Evolutionary conservation across 2,329 filamentous ascomycete genomes (phyloP).

Genomic region (Botryosphaeria agaves): DNA sequence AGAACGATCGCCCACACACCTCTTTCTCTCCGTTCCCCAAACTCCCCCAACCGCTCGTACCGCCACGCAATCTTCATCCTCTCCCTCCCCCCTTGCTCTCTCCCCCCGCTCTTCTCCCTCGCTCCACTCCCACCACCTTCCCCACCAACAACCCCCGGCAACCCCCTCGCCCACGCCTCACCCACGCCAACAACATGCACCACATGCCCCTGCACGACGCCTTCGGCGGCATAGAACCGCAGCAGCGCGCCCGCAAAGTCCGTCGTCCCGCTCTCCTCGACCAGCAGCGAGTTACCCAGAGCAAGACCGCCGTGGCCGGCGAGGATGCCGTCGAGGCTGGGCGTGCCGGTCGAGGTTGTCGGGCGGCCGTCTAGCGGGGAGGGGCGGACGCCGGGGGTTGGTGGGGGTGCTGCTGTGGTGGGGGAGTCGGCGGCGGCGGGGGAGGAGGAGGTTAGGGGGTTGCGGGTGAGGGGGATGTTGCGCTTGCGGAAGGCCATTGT

Average conservation of each 20-base stretch:
- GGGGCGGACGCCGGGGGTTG: constrained; percentile 47
- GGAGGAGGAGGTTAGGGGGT: constrained; percentile 7
- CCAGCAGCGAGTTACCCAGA: constrained; percentile 60
- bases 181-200: constrained; percentile 71
- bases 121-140: constrained; percentile 22
- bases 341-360: constrained; percentile 81
- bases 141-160: constrained; percentile 53
- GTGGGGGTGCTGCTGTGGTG: constrained; percentile 7
- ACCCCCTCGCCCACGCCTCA: constrained; percentile 64
- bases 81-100: constrained; percentile 32
- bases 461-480: constrained; percentile 37
- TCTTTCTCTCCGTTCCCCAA: constrained; percentile 41
- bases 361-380: constrained; percentile 77
- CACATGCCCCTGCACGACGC: constrained; percentile 75
- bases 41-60: constrained; percentile 70
- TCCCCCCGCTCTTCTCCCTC: constrained; percentile 18
- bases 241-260: constrained; percentile 78
- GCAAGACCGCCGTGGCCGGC: constrained; percentile 75
- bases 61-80: constrained; percentile 99
- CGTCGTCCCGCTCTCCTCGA: constrained; percentile 83
- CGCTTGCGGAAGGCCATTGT: constrained; percentile 52
- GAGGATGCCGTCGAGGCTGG: constrained; percentile 67
- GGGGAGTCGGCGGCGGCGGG: constrained; percentile 18
- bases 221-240: constrained; percentile 83
- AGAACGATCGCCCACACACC: constrained; percentile 30